Evolutionary conservation across 176 grass and related monocot species (phyloP), one percentile per base, ranked within the genome.

Genomic region (Triticum urartu): DNA sequence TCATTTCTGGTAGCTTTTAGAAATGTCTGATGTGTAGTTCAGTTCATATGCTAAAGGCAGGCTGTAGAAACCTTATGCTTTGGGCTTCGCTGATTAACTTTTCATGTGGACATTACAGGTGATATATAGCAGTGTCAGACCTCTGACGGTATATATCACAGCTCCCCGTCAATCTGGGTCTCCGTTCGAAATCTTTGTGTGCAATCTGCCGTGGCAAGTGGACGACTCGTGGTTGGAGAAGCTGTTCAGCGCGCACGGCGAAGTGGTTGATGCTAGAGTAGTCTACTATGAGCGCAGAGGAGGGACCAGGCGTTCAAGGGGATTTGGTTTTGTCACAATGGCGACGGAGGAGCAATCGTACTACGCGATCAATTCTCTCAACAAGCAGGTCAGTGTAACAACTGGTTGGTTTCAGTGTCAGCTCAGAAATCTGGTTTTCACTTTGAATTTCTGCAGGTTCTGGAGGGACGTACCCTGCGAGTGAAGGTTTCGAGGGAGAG

Each of bases 291-390:
- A 98, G 69, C 36, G n/a, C 59, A 77, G 90, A 52, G 90, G 92
- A 85, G 22, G 71, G 40, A 75, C 90, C 54, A 82, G 94, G 17
- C 89, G 97, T 35, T 96, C 97, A 2, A 83, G 92, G 20, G 90
- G 97, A 7, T 99, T 95, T 76, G 96, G 91, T 43, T 98, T 98
- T 30, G 93, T 98, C 18, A 84, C 84, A 64, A 98, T 98, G 96
- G 91, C 90, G 54, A 84, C 90, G 11, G 72, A 95, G 58, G 88
- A 89, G 21, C 91, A 91, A 71, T 66, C 90, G 64, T 90, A 98
- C 20, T 82, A 94, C 21, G 96, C 96, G n/a, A 92, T 98, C 73
- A 88, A 88, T 26, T 93, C 91, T 74, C 96, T 98, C 24, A 92
- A 98, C 12, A 90, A 92, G 63, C 92, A 95, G 92, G 97, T 95